Evolutionary conservation across 768 basidiomycete genomes (phyloP).

Genomic region (Kwoniella botswanensis): DNA sequence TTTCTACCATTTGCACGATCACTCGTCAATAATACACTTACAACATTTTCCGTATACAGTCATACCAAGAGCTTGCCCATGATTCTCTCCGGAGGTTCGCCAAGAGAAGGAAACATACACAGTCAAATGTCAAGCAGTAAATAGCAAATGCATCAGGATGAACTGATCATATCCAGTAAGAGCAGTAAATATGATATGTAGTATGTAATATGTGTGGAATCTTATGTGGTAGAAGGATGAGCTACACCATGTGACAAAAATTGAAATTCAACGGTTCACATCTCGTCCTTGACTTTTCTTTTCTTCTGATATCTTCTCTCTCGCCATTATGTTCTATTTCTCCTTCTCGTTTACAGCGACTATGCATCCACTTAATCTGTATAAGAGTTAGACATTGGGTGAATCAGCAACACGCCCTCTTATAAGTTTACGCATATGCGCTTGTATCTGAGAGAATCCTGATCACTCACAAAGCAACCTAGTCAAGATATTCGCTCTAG

Average conservation of each 20-base stretch:
- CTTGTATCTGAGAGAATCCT: not conserved
- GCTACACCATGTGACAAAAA: not conserved
- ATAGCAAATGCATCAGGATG: slow-evolving; percentile 25
- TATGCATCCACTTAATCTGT: not conserved
- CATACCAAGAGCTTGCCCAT: too few species aligned
- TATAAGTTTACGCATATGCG: too few species aligned
- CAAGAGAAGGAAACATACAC: too few species aligned
- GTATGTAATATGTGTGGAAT: not conserved
- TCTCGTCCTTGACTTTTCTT: not conserved
- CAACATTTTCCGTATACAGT: too few species aligned
- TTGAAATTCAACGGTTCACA: not conserved
- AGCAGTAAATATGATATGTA: slow-evolving; percentile 2
- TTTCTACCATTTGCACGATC: too few species aligned
- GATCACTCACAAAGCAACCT: slow-evolving; percentile 68
- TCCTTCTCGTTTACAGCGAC: not conserved
- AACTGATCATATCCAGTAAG: slow-evolving; percentile 12
- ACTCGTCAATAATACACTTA: too few species aligned
- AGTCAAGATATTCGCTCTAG: slow-evolving; percentile 86
- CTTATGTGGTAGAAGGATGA: slow-evolving; percentile 21
- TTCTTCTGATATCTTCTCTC: not conserved
- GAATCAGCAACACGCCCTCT: too few species aligned
- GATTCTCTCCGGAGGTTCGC: too few species aligned
- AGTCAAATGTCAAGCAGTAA: not conserved
- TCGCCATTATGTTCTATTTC: not conserved
- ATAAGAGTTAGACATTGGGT: not conserved